Base-by-base conservation (phyloP, 2,329 filamentous ascomycete genomes). In the Colletotrichum navitas region DNA sequence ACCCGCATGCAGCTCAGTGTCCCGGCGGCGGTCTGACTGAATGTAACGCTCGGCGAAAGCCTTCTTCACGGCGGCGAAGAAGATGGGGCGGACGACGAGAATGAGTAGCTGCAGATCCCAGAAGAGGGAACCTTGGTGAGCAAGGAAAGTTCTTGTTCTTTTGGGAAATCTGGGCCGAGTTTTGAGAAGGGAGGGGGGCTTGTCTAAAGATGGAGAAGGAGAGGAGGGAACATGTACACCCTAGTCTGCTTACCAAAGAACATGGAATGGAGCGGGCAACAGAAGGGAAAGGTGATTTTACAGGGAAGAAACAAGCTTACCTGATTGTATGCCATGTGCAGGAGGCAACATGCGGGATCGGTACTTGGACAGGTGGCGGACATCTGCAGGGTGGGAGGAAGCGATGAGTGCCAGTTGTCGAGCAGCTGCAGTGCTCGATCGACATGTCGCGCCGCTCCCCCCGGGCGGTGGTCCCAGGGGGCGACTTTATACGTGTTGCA, bases 261-360 rank as follows among this genome's bases (percentile, higher is more conserved):
- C 74, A 21, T 26, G 21, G 74, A 80, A 80, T 76, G 83, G 81
- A 58, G 41, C 24, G 52, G 34, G 29, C 29, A 34, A n/a, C 2
- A 14, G 18, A 26, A 51, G 24, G 14, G 34, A 24, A 36, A 32
- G 24, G 26, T 7, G 12, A 5, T n/a, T 47, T 29, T 52, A 39
- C n/a, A 36, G 26, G 39, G 24, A 26, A 6, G 32, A 45, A 70
- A 52, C 12, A 65, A 72, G 60, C 65, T 70, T 72, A 72, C 69
- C 66, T 72, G 69, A 72, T 87, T 86, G 75, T 84, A 83, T 63
- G 79, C 78, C 85, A 88, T 86, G 71, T 88, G 86, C 54, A 88
- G 76, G 52, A 82, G 77, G 75, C 82, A 85, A 63, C 79, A 78
- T 8, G 83, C 81, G 26, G 85, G 81, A 72, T 87, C 85, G 32